Base-by-base conservation (phyloP, 208 protist species). In the Trypanosoma conorhini region DNA sequence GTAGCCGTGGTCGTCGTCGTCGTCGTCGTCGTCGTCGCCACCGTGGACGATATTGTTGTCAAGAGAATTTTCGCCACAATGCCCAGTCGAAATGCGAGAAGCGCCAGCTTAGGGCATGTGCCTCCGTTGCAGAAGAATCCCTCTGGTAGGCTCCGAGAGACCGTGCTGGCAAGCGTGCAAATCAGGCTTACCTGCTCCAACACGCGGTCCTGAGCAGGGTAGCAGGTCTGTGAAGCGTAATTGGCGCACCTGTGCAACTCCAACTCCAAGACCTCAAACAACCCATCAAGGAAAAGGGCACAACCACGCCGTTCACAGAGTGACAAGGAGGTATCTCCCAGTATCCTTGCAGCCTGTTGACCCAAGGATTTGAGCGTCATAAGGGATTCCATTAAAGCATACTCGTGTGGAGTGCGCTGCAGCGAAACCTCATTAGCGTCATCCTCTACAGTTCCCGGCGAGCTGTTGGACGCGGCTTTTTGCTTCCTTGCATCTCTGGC, bases 131-230 rank as follows among this genome's bases (percentile, higher is more conserved):
- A 79, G 3, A 74, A 57, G 24, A 74, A 70, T 22, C 24, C 15
- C n/a, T 59, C 51, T 24, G 74, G 74, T 7, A 92, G 50, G 0
- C 81, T 83, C 2, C 66, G 48, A 26, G 83, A 62, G 13, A 87
- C 52, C 17, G 72, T 80, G 57, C 77, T 74, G 35, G 73, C 50
- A 26, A 87, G 72, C 46, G 75, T 82, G 56, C 72, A 75, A 30
- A 87, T 35, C 0, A 80, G 55, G 26, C 70, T 67, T 15, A 87
- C 63, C 66, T 87, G 82, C 9, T 84, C 82, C n/a, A 71, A 46
- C 30, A 87, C 64, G 42, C 73, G 61, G 22, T 69, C 74, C 17
- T 74, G 50, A 0, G 28, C 44, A 40, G 61, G 38, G 19, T 19
- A 35, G n/a, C 58, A 67, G 1, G 26, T 13, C 13, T 65, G 70